These are phyloP conservation scores for Schwanniomyces polymorphus DNA, from an alignment of 805 yeast genomes.

Conservation along the genomic window DNA sequence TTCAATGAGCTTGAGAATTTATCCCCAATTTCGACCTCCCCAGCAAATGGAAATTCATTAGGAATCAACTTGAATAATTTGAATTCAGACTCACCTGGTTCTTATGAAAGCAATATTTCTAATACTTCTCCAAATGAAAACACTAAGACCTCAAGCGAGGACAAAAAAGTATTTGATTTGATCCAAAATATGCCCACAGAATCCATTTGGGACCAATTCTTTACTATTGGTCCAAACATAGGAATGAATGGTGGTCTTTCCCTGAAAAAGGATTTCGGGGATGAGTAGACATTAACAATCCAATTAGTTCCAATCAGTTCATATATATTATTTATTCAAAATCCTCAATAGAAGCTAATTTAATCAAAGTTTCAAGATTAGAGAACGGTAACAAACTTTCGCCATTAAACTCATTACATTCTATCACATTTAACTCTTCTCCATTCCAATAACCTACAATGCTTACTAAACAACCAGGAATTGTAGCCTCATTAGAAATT, in stretches of 20 bases:
- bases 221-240: conserved; percentile 22
- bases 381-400: conserved; percentile 6
- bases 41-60: conserved; percentile 1
- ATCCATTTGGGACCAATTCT: conserved; percentile 68
- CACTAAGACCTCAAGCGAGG: conserved; percentile 40
- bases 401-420: conserved; percentile 18
- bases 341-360: conserved; percentile 12
- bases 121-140: conserved; percentile 2
- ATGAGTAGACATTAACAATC: not conserved
- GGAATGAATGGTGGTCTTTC: conserved; percentile 1
- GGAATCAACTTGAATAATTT: not conserved
- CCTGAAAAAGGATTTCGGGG: not conserved
- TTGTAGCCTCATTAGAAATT: not conserved
- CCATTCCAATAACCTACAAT: conserved; percentile 35
- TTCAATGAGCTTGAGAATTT: conserved; percentile 47
- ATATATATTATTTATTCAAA: conserved; percentile 3
- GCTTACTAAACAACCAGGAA: conserved; percentile 25
- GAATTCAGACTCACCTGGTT: conserved; percentile 6
- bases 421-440: conserved; percentile 16
- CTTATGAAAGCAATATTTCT: conserved; percentile 12
- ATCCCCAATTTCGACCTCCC: conserved; percentile 12
- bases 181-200: conserved; percentile 65
- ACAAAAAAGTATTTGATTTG: conserved; percentile 57
- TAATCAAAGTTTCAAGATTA: conserved; percentile 12
- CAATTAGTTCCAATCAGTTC: not conserved